Percentiles rank a stretch among this genome's conserved stretches.
phyloP scores from a whole-genome alignment of 495 filamentous ascomycete genomes.

The Aspergillus bertholletiae region DNA sequence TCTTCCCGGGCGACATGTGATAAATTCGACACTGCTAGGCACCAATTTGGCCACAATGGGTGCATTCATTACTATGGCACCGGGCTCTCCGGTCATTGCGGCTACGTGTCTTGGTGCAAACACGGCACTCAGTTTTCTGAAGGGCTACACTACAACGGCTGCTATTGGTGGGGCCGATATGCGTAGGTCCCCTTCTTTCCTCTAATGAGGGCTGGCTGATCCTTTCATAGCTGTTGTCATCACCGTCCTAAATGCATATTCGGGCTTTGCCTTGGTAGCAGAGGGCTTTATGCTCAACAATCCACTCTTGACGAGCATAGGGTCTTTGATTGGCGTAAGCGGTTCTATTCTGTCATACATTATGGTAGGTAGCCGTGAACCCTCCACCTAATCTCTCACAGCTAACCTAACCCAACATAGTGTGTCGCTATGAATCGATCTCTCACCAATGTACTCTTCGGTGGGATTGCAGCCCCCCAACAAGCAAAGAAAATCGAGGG shows the following conservation, averaged over 20 bases:
- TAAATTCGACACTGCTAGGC: constrained; percentile 67
- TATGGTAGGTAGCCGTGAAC: constrained; percentile 33
- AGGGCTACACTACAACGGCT: constrained; percentile 77
- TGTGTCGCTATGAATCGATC: constrained; percentile 83
- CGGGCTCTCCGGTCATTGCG: constrained; percentile 67
- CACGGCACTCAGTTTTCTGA: constrained; percentile 70
- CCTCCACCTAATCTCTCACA: not conserved
- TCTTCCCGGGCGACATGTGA: constrained; percentile 63
- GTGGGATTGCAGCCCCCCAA: constrained; percentile 62
- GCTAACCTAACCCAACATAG: constrained; percentile 27
- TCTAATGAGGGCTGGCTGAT: constrained; percentile 2
- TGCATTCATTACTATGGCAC: constrained; percentile 71
- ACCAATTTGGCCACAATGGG: constrained; percentile 76
- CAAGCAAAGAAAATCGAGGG: constrained; percentile 67
- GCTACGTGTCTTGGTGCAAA: constrained; percentile 69
- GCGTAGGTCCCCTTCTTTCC: constrained; percentile 36
- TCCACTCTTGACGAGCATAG: constrained; percentile 71
- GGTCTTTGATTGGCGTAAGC: constrained; percentile 75
- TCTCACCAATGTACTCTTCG: constrained; percentile 76
- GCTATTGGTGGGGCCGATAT: constrained; percentile 85
- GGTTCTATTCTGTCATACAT: constrained; percentile 82
- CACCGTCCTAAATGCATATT: constrained; percentile 81
- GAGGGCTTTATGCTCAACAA: constrained; percentile 89
- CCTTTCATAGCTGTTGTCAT: constrained; percentile 62
- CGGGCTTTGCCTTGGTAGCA: constrained; percentile 76